Percentiles rank a stretch among this genome's conserved stretches.
These are phyloP conservation scores for Arabidopsis suecica DNA, from an alignment of 345 rosid species.

Conservation along the genomic window DNA sequence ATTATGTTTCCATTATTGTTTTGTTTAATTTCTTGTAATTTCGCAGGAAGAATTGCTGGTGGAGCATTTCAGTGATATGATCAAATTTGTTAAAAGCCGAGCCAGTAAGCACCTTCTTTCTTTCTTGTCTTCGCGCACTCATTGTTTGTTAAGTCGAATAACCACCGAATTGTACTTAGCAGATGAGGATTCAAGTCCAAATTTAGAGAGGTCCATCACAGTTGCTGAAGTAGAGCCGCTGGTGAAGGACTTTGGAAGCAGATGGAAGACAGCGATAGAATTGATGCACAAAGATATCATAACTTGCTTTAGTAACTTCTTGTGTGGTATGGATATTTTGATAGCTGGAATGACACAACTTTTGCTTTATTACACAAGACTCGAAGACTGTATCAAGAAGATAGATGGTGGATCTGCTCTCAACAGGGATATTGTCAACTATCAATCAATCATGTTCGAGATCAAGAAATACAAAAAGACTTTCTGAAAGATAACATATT, in stretches of 20 bases:
- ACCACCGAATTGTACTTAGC: conserved; percentile 16
- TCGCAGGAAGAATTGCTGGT: conserved; percentile 85
- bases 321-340: conserved; percentile 94
- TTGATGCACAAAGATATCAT: conserved; percentile 95
- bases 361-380: conserved; percentile 83
- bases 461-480: conserved; percentile 85
- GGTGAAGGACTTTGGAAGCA: conserved; percentile 81
- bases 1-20: conserved; percentile 1
- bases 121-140: not conserved
- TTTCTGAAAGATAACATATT: conserved; percentile 51
- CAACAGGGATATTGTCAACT: conserved; percentile 87
- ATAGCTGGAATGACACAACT: conserved; percentile 91
- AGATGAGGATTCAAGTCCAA: conserved; percentile 81
- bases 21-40: not conserved
- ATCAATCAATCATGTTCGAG: conserved; percentile 82
- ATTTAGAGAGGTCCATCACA: conserved; percentile 65
- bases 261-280: conserved; percentile 93
- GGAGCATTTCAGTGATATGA: conserved; percentile 89
- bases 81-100: conserved; percentile 84
- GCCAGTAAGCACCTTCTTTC: conserved; percentile 63
- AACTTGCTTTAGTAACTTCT: conserved; percentile 89
- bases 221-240: conserved; percentile 79
- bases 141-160: not conserved
- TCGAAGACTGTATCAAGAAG: conserved; percentile 78
- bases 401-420: conserved; percentile 72